Conservation (phyloP, 1,139 yeast genomes). For the Protomyces inouyei region DNA sequence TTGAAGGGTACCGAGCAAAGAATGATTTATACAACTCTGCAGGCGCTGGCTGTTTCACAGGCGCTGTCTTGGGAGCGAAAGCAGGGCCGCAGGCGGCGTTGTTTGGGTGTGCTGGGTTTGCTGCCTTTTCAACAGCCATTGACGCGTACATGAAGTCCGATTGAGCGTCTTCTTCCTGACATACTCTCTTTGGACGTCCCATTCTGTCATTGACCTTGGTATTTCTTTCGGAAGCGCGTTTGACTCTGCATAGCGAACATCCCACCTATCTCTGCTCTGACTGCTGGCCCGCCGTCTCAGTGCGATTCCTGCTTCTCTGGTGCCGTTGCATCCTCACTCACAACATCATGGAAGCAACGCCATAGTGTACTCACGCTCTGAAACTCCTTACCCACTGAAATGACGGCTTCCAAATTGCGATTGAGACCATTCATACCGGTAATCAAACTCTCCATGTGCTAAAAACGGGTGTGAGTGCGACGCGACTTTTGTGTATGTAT, state of each 20-base stretch:
- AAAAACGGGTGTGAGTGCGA: not conserved
- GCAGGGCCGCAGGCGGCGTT: constrained; percentile 92
- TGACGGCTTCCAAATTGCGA: constrained; percentile 34
- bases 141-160: constrained; percentile 20
- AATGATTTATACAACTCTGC: constrained; percentile 90
- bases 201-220: not conserved
- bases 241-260: not conserved
- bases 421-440: constrained; percentile 34
- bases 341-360: constrained; percentile 34
- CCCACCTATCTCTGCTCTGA: not conserved
- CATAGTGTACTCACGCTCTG: constrained; percentile 35
- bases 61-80: constrained; percentile 80
- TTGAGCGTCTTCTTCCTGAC: not conserved
- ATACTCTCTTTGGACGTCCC: not conserved
- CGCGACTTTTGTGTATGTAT: not conserved
- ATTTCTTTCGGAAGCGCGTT: not conserved
- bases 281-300: not conserved
- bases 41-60: constrained; percentile 91
- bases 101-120: constrained; percentile 95
- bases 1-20: constrained; percentile 74
- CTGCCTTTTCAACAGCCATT: constrained; percentile 83
- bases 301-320: not conserved
- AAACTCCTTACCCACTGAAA: constrained; percentile 35
- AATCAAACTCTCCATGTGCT: constrained; percentile 34
- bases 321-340: constrained; percentile 5